These are phyloP conservation scores for Calonectria montana DNA, from an alignment of 2,329 filamentous ascomycete species.

Conservation along the genomic window DNA sequence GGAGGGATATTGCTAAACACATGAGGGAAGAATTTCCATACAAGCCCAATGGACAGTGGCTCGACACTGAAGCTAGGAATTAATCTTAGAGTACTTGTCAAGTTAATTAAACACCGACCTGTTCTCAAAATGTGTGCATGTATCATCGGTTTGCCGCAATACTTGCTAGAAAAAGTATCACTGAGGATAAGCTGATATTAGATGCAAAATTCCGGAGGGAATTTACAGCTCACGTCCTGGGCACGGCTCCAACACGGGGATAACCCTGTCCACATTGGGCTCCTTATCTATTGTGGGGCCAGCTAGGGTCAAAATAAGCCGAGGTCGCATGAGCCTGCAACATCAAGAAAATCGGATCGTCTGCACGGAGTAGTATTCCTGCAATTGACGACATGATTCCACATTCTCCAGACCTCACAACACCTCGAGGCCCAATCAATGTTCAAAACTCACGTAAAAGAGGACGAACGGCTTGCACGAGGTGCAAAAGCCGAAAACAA, in stretches of 20 bases:
- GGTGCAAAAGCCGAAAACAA: conserved; percentile 1
- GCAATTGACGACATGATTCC: neutral
- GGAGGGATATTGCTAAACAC: conserved; percentile 9
- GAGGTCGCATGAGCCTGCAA: neutral
- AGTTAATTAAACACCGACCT: too few species aligned
- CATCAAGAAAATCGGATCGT: neutral
- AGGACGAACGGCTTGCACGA: neutral
- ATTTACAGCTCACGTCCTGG: too few species aligned
- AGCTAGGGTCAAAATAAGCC: neutral
- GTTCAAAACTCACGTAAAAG: neutral
- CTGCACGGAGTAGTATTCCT: neutral
- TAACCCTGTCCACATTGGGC: neutral
- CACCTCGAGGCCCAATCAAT: neutral
- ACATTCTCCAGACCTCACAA: neutral
- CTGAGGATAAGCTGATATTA: neutral
- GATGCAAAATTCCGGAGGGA: neutral
- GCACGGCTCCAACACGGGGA: neutral
- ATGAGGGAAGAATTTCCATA: conserved; percentile 11
- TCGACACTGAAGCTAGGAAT: neutral
- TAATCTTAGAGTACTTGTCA: neutral
- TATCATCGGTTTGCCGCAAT: too few species aligned
- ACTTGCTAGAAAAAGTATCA: too few species aligned
- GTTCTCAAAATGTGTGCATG: neutral
- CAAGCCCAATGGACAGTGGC: neutral
- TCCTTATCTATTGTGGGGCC: neutral